These are phyloP conservation scores for Russula olivacea DNA, from an alignment of 768 basidiomycete genomes.

Conservation along the genomic window DNA sequence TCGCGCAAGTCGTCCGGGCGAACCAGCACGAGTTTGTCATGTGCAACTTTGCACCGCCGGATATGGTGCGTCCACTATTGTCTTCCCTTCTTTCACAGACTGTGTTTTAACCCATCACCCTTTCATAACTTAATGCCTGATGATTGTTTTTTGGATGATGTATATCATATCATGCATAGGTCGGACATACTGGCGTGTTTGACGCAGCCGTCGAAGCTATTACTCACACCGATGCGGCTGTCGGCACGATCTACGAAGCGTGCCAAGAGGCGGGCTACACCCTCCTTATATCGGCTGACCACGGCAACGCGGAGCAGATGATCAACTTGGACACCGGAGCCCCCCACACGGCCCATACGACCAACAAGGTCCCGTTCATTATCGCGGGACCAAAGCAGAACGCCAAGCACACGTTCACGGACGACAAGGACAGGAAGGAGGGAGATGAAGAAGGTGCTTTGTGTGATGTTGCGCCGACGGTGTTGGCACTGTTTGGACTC, in stretches of 20 bases:
- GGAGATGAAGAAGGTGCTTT: slow-evolving; percentile 67
- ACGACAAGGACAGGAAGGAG: slow-evolving; percentile 45
- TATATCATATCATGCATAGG: slow-evolving; percentile 39
- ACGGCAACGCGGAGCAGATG: slow-evolving; percentile 97
- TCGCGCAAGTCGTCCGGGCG: slow-evolving; percentile 74
- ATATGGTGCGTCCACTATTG: slow-evolving; percentile 58
- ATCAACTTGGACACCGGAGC: slow-evolving; percentile 72
- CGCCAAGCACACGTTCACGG: slow-evolving; percentile 41
- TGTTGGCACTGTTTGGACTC: slow-evolving; percentile 72
- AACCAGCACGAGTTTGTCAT: slow-evolving; percentile 82
- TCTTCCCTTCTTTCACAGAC: neutral
- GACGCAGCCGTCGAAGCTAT: slow-evolving; percentile 90
- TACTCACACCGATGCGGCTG: slow-evolving; percentile 81
- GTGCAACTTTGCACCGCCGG: slow-evolving; percentile 97
- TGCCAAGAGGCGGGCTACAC: slow-evolving; percentile 83
- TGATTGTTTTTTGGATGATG: neutral
- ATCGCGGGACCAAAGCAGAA: slow-evolving; percentile 51
- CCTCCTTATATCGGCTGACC: slow-evolving; percentile 84
- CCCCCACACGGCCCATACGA: slow-evolving; percentile 90
- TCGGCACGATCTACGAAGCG: slow-evolving; percentile 81
- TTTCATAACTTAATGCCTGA: neutral
- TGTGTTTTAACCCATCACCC: neutral
- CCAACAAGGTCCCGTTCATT: slow-evolving; percentile 88
- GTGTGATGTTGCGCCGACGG: slow-evolving; percentile 87
- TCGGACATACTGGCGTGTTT: slow-evolving; percentile 88